These are phyloP conservation scores for Blastomyces silverae DNA, from an alignment of 2,329 filamentous ascomycete species.

Conservation along the genomic window DNA sequence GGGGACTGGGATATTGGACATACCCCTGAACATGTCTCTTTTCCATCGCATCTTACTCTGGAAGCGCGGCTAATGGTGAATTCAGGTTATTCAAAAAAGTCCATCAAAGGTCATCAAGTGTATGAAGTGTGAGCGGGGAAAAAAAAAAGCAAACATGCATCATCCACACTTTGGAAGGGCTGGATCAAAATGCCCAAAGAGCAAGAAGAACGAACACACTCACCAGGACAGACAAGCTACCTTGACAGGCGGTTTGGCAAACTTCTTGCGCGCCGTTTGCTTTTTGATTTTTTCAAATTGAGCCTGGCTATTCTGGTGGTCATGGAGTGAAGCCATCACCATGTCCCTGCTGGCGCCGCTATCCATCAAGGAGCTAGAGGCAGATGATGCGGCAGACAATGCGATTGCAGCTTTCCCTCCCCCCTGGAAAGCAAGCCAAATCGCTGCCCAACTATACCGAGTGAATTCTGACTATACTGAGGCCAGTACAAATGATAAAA, in stretches of 20 bases:
- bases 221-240: slow-evolving; percentile 42
- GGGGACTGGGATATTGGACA: slow-evolving; percentile 20
- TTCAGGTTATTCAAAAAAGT: slow-evolving; percentile 13
- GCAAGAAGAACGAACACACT: slow-evolving; percentile 18
- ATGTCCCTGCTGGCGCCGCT: neutral
- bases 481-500: neutral
- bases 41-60: slow-evolving; percentile 41
- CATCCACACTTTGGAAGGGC: neutral
- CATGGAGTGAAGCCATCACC: slow-evolving; percentile 9
- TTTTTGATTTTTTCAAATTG: slow-evolving; percentile 24
- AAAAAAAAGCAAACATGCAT: slow-evolving; percentile 13
- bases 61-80: slow-evolving; percentile 35
- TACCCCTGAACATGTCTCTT: slow-evolving; percentile 41
- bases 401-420: neutral
- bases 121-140: slow-evolving; percentile 8
- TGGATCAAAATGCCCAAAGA: neutral
- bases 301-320: slow-evolving; percentile 7
- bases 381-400: neutral
- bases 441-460: too few relatives aligned
- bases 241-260: slow-evolving; percentile 42
- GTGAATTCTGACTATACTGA: neutral
- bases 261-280: slow-evolving; percentile 37
- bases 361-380: neutral
- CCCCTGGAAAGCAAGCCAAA: neutral
- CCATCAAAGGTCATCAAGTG: slow-evolving; percentile 4